Evolutionary conservation across 331 rosid species (phyloP), one percentile per base, ranked within the genome.

Genomic region (Dryas integrifolia): DNA sequence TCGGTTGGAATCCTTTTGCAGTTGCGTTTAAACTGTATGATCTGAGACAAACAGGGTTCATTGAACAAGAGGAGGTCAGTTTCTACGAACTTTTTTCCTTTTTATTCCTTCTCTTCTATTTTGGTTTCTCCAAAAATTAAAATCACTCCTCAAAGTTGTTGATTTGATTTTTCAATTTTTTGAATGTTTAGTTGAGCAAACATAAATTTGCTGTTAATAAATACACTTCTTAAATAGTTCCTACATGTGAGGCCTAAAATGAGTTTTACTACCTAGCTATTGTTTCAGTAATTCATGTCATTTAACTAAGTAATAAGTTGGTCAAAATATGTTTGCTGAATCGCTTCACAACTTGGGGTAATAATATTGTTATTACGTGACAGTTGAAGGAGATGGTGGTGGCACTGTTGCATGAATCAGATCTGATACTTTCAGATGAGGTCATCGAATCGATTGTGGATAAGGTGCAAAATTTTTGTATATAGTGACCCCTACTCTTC

Each of bases 361-460:
- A 16, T 60, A 47, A 35, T 9, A 2, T 40, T 75, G 72, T 15
- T 64, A 58, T 78, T 67, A 12, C 61, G 16, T 73, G 79, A 55
- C 92, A 94, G 98, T 75, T 91, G 83, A 89, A 82, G 62, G 96
- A 91, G 84, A 94, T 94, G 97, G 96, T 94, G 24, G 67, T 77
- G 77, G 97, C 97, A 35, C 90, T 94, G 73, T 57, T 94, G 63
- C 83, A 86, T 1, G 98, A 94, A 81, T 94, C 98, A 0, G 97
- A 94, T 51, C 81, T 94, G 60, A 40, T 64, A 60, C 96, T 94
- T 77, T 85, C 98, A 18, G 90, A 91, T 24, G 98, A 91, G 59
- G 81, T 82, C 16, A 52, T 91, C n/a, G 96, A 88, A 82, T 49
- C 84, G 9, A 94, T 94, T 38, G 96, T 94, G 63, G 87, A 89